These are phyloP conservation scores for Sporothrix protearum DNA, from an alignment of 2,329 filamentous ascomycete species.

Conservation along the genomic window DNA sequence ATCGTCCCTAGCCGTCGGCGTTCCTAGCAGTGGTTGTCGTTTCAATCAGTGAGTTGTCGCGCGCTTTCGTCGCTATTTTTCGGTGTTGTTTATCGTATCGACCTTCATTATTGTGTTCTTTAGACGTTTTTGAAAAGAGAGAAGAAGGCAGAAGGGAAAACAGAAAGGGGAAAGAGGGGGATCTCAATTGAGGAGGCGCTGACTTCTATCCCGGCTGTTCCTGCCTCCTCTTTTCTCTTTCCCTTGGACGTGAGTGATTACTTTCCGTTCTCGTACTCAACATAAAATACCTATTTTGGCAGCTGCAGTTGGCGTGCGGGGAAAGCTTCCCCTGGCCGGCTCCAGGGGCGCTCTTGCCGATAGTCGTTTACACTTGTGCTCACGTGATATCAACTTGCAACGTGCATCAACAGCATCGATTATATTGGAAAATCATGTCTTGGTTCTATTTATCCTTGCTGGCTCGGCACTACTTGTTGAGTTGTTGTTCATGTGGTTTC, in stretches of 20 bases:
- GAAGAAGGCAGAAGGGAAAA: background rate
- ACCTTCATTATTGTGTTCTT: background rate
- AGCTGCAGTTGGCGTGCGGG: slow-evolving; percentile 15
- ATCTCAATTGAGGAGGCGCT: slow-evolving; percentile 16
- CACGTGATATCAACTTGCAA: background rate
- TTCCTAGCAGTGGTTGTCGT: background rate
- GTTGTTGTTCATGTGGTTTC: no score
- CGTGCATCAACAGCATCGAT: background rate
- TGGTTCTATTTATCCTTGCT: no score
- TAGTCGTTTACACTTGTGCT: background rate
- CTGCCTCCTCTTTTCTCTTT: background rate
- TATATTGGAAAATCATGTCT: background rate
- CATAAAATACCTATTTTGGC: background rate
- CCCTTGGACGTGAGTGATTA: background rate
- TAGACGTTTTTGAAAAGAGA: background rate
- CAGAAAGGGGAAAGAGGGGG: background rate
- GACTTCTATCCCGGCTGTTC: background rate
- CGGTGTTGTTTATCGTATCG: background rate
- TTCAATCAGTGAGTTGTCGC: background rate
- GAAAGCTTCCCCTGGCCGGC: slow-evolving; percentile 17
- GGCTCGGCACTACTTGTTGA: no score
- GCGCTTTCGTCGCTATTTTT: background rate
- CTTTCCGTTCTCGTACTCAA: background rate
- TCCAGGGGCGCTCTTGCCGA: background rate
- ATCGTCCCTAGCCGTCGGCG: slow-evolving; percentile 2